These are phyloP conservation scores for Chytriomyces sp. DNA, from an alignment of 192 early-diverging fungal genomes.

Conservation along the genomic window DNA sequence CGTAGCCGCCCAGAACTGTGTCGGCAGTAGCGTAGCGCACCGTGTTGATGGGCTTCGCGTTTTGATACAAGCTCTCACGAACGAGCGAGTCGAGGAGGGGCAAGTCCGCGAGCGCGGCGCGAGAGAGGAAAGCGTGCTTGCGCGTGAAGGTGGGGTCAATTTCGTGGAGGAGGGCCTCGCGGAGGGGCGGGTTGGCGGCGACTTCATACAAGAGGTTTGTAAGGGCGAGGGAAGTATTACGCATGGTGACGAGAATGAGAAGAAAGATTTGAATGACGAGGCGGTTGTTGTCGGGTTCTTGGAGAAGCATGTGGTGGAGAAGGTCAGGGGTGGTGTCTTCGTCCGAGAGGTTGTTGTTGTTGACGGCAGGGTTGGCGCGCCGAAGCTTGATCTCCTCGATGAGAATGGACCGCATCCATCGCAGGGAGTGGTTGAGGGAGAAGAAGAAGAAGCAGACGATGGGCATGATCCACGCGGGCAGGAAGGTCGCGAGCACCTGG, in stretches of 20 bases:
- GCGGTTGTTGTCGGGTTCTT: not conserved
- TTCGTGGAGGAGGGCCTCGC: not conserved
- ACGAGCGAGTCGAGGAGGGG: not conserved
- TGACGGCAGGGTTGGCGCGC: too few species aligned
- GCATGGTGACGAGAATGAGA: not conserved
- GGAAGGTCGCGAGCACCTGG: not conserved
- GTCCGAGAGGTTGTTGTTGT: not conserved
- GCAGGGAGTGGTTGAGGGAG: not conserved
- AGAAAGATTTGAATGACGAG: not conserved
- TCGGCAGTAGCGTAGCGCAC: not conserved
- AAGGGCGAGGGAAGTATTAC: not conserved
- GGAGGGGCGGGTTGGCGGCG: not conserved
- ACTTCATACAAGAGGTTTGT: not conserved
- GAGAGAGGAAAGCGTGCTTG: not conserved
- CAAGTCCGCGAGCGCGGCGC: not conserved
- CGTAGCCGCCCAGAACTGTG: not conserved
- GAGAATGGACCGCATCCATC: not conserved
- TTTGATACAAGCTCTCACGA: not conserved
- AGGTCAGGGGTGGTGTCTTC: not conserved
- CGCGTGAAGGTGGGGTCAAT: not conserved
- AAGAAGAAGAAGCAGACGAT: not conserved
- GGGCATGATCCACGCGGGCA: not conserved
- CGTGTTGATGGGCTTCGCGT: constrained; percentile 2
- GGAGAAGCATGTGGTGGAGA: not conserved
- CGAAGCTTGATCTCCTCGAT: not conserved